Evolutionary conservation across 78 protist species (phyloP), one percentile per base, ranked within the genome.

Genomic region (Dictyostelium discoideum): DNA sequence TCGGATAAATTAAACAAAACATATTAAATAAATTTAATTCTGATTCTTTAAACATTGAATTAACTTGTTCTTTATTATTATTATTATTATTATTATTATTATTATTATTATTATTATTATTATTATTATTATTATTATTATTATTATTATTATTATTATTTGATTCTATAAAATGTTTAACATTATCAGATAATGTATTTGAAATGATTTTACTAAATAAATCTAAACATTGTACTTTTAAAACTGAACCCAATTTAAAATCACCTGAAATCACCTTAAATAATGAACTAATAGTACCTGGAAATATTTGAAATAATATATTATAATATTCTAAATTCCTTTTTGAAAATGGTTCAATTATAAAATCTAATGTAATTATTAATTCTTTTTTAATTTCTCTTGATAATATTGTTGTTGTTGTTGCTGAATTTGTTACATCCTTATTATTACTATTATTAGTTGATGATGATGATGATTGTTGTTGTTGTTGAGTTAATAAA

Each of bases 1-100:
- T 40, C 29, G 95, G 95, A 73, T 65, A 90, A 72, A 90, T 44
- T 7, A 69, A 20, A 73, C 95, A 67, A 37, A 39, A 78, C 37
- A 90, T 46, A n/a, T 24, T 80, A 37, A 29, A 39, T 26, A 90
- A 40, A 86, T 86, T 86, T 13, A 2, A 26, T 26, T 73, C 67
- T 2, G 73, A 26, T 26, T 40, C 24, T 44, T 76, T 86, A 77
- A 39, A 44, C 29, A 22, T 54, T 44, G 57, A n/a, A 4, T 24
- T 24, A 20, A 54, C 32, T 82, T 85, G 92, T 29, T 24, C 39
- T 14, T 29, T 74, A 8, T 67, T 2, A 46, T 13, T 3, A 5
- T 48, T 20, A 13, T n/a, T 65, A 1, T n/a, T n/a, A 65, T 10
- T 63, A 20, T 20, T 22, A 63, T 63, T 63, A 14, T 20, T 63